Percentiles rank a stretch among this genome's conserved stretches.
Conservation (phyloP, 306 rosid genomes). For the Trifolium fragiferum region DNA sequence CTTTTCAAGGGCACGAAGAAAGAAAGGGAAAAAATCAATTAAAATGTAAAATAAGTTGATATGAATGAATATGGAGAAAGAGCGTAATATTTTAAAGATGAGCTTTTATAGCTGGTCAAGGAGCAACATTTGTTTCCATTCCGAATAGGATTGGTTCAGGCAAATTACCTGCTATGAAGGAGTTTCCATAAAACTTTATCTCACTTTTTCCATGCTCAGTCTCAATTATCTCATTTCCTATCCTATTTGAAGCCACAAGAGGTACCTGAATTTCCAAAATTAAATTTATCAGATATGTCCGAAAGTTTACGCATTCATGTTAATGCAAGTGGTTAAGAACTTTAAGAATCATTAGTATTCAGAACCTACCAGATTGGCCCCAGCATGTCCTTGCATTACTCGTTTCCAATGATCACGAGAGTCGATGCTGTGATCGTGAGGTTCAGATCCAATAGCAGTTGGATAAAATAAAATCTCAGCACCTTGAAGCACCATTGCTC, state of each 20-base stretch:
- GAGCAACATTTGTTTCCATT: background rate
- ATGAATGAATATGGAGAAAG: constrained; percentile 24
- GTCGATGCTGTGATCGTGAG: constrained; percentile 82
- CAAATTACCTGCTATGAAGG: constrained; percentile 86
- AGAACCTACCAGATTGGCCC: constrained; percentile 81
- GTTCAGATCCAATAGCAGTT: constrained; percentile 97
- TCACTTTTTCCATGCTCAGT: constrained; percentile 87
- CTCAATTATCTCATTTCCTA: constrained; percentile 83
- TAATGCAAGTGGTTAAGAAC: background rate
- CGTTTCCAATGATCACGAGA: constrained; percentile 94
- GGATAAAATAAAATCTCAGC: constrained; percentile 96
- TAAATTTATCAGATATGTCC: background rate
- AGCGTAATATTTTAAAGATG: constrained; percentile 16
- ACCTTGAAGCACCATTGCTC: constrained; percentile 97
- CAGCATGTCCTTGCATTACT: constrained; percentile 99
- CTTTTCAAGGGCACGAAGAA: too few relatives aligned
- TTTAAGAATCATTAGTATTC: background rate
- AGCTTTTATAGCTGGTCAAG: constrained; percentile 7
- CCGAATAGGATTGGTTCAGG: constrained; percentile 21
- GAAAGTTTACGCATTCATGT: constrained; percentile 3
- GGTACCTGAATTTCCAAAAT: constrained; percentile 76
- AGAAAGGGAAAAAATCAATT: background rate
- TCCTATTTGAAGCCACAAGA: constrained; percentile 89
- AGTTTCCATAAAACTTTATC: constrained; percentile 86
- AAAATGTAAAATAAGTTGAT: constrained; percentile 20